phyloP scores from a whole-genome alignment of 352 stramenopile species.

The Pythium folliculosum region DNA sequence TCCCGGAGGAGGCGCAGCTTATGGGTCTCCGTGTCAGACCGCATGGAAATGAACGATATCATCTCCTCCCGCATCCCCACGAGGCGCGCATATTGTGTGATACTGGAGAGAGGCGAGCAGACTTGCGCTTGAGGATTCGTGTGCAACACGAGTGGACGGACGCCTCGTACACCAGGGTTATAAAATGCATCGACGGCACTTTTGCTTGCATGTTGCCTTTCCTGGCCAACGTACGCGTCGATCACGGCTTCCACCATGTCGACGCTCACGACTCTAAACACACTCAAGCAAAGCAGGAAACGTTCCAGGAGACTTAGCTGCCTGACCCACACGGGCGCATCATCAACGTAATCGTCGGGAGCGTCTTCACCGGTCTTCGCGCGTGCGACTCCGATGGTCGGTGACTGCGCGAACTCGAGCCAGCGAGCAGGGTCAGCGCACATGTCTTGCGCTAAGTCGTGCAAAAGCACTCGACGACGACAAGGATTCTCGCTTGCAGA shows the following conservation, averaged over 20 bases:
- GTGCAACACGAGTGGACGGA: neutral
- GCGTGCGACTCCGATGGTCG: neutral
- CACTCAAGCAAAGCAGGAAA: conserved; percentile 5
- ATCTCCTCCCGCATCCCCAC: conserved; percentile 19
- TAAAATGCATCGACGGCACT: neutral
- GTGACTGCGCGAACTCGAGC: neutral
- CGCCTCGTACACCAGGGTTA: neutral
- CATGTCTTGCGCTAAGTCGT: neutral
- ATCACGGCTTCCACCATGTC: conserved; percentile 18
- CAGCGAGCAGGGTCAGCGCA: neutral
- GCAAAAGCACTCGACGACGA: neutral
- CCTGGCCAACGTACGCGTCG: conserved; percentile 1
- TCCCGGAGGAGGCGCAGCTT: conserved; percentile 12
- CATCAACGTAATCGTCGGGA: neutral
- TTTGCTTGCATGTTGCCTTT: neutral
- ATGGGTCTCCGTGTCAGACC: neutral
- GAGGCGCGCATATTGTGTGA: conserved; percentile 8
- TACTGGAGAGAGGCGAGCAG: conserved; percentile 8
- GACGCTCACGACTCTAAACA: neutral
- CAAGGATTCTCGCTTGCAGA: neutral
- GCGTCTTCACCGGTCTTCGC: neutral
- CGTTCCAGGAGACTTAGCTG: conserved; percentile 10
- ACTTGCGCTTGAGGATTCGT: conserved; percentile 9
- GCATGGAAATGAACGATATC: conserved; percentile 18
- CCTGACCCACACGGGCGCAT: conserved; percentile 10